Evolutionary conservation across 2,329 filamentous ascomycete genomes (phyloP).

Genomic region (Alternaria infectoria): DNA sequence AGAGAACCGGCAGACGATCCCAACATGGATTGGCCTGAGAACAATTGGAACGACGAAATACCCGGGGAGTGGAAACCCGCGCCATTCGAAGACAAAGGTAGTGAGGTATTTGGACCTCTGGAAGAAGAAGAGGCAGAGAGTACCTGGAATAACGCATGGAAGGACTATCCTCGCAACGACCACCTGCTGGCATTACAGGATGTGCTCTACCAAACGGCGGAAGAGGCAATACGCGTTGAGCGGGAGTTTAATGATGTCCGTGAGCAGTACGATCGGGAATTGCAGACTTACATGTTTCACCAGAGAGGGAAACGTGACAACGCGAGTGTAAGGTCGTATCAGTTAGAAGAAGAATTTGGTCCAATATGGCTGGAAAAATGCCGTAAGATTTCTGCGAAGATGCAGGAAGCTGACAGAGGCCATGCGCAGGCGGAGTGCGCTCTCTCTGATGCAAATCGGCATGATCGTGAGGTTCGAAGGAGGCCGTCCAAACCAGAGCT

Average conservation of each 20-base stretch:
- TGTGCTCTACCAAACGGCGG: neutral
- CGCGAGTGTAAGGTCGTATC: neutral
- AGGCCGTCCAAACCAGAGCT: neutral
- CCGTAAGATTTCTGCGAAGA: neutral
- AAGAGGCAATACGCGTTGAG: neutral
- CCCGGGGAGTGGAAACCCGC: neutral
- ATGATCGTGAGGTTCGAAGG: neutral
- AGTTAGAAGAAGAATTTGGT: neutral
- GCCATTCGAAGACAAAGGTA: no score
- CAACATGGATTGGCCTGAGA: neutral
- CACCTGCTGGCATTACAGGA: neutral
- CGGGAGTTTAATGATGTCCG: neutral
- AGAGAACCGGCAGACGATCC: accelerated
- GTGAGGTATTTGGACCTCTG: neutral
- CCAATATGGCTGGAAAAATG: neutral
- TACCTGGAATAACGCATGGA: neutral
- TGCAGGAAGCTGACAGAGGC: neutral
- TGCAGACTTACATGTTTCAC: neutral
- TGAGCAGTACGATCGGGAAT: neutral
- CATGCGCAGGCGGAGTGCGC: neutral
- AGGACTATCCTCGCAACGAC: neutral
- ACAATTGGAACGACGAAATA: neutral
- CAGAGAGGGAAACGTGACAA: neutral
- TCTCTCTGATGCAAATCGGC: neutral
- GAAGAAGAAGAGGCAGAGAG: neutral